Base-by-base conservation (phyloP, 2,329 filamentous ascomycete genomes). In the Pestalotiopsis sp. region DNA sequence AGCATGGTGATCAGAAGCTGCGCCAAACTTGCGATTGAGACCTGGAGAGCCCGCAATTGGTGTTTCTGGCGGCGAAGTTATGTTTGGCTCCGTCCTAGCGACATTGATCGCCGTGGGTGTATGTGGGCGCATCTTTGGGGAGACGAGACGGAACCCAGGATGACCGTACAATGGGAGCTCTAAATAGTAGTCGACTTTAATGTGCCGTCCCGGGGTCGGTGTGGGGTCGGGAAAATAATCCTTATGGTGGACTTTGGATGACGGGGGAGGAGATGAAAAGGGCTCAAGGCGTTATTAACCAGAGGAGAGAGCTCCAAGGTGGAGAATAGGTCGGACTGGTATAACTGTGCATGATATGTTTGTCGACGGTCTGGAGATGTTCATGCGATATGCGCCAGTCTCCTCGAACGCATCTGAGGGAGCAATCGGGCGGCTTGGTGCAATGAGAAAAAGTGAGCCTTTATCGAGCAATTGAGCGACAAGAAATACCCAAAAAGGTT, bases 301-400 rank as follows among this genome's bases (percentile, higher is more conserved):
- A 80, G 76, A 80, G 78, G 77, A 82, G 75, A 76, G 81, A 80
- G 77, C 82, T 84, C 83, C 82, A 81, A 76, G 77, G 77, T 78
- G 81, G 82, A 81, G 74, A 77, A 72, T 79, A 75, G 70, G 75
- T 76, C 74, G 78, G 76, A 71, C 75, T 79, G 76, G 76, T 80
- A 78, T 81, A 81, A 78, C 78, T 80, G 78, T 79, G 83, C 83
- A 84, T 85, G 81, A 83, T 85, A 84, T 74, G 80, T 72, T 78
- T 73, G 74, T 75, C 74, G 71, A 69, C 62, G 63, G 67, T 52
- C 70, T 69, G 71, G 69, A 75, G 13, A 69, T 72, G 70, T 75
- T 74, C 72, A 75, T n/a, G 20, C n/a, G 71, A 73, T 73, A 66
- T 71, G 72, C 73, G 74, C 76, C 74, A 73, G 71, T 70, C 74